phyloP scores from a whole-genome alignment of 163 green algal genomes.

The Prototheca cutis region DNA sequence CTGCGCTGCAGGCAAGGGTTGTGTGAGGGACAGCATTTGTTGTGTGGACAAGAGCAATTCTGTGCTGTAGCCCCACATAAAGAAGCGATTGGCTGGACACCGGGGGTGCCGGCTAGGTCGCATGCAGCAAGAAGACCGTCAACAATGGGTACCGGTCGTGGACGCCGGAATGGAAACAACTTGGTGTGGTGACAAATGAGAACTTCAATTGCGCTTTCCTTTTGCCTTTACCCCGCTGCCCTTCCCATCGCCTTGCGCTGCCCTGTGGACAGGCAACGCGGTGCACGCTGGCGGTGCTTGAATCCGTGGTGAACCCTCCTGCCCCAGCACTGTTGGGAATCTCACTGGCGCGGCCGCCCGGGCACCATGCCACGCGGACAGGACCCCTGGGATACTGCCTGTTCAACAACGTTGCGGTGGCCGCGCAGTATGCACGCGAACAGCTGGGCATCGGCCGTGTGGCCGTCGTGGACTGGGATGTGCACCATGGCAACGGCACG shows the following conservation, averaged over 20 bases:
- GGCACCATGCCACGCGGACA: constrained; percentile 64
- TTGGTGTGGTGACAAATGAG: too few species aligned
- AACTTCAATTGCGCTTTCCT: too few species aligned
- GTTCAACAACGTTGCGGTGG: constrained; percentile 50
- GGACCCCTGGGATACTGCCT: constrained; percentile 70
- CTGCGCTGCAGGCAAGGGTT: constrained; percentile 20
- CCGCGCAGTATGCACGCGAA: constrained; percentile 42
- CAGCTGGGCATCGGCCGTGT: constrained; percentile 34
- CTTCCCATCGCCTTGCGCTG: not conserved
- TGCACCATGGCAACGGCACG: constrained; percentile 68
- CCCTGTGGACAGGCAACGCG: constrained; percentile 30
- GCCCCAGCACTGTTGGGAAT: constrained; percentile 46
- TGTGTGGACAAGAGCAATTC: too few species aligned
- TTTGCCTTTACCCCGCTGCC: not conserved
- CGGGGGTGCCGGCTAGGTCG: too few species aligned
- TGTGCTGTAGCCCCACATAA: too few species aligned
- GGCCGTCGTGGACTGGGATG: constrained; percentile 69
- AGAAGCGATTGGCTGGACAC: too few species aligned
- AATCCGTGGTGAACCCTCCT: constrained; percentile 29
- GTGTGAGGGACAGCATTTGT: not conserved
- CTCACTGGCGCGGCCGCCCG: constrained; percentile 54
- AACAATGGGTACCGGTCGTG: too few species aligned
- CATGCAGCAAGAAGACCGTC: too few species aligned
- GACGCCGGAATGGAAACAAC: too few species aligned
- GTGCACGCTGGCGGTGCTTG: constrained; percentile 44